Evolutionary conservation across 495 filamentous ascomycete genomes (phyloP).

Genomic region (Annulohypoxylon bovei): DNA sequence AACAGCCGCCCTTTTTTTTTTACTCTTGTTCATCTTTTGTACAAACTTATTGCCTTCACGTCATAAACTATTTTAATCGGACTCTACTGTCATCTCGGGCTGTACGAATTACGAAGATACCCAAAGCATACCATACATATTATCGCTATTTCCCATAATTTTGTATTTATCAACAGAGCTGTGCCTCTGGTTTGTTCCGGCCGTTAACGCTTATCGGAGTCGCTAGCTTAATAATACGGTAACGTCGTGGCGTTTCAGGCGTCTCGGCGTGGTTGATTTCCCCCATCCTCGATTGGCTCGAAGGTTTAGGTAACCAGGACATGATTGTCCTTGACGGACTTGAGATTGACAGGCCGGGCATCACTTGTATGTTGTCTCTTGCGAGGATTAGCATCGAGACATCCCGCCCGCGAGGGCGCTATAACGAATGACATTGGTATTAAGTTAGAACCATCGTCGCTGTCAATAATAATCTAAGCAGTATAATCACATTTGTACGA

Average conservation of each 20-base stretch:
- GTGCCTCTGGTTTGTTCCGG: slow-evolving; percentile 10
- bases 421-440: slow-evolving; percentile 1
- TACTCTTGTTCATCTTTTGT: slow-evolving; percentile 8
- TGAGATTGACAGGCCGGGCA: slow-evolving; percentile 17
- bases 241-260: slow-evolving; percentile 31
- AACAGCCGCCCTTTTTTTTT: not conserved
- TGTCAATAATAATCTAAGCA: slow-evolving; percentile 27
- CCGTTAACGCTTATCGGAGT: slow-evolving; percentile 9
- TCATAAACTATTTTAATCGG: slow-evolving; percentile 37
- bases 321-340: slow-evolving; percentile 12
- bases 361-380: slow-evolving; percentile 24
- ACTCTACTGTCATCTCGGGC: slow-evolving; percentile 24
- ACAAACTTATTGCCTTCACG: slow-evolving; percentile 27
- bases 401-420: slow-evolving; percentile 32
- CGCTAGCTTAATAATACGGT: slow-evolving; percentile 28
- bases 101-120: slow-evolving; percentile 46
- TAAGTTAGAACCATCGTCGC: slow-evolving; percentile 26
- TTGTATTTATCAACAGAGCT: slow-evolving; percentile 42
- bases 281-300: not conserved
- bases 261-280: slow-evolving; percentile 26
- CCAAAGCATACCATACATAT: slow-evolving; percentile 38
- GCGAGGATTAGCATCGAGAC: slow-evolving; percentile 15
- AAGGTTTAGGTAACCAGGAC: slow-evolving; percentile 6
- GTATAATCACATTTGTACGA: not conserved
- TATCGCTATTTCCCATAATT: slow-evolving; percentile 44